These are phyloP conservation scores for Barnettozyma vustinii DNA, from an alignment of 805 yeast species.

Conservation along the genomic window DNA sequence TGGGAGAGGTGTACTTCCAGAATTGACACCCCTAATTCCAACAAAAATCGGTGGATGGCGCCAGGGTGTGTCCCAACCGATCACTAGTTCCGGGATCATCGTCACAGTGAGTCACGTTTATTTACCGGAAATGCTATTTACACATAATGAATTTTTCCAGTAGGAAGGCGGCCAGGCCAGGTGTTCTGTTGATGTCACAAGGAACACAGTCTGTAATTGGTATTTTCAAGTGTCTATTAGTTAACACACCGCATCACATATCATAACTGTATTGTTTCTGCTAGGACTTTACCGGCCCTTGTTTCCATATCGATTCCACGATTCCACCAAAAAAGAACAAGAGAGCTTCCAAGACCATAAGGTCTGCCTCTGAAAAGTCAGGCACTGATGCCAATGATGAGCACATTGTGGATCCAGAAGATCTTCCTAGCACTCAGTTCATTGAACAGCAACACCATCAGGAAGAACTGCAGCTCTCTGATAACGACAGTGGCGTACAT, in stretches of 20 bases:
- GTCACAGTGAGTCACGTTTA: too few species aligned
- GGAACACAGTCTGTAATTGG: background rate
- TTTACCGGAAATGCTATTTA: background rate
- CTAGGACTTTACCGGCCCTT: background rate
- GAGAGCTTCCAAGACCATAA: slow-evolving; percentile 18
- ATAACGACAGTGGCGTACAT: slow-evolving; percentile 3
- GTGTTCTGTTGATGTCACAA: background rate
- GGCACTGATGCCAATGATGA: slow-evolving; percentile 1
- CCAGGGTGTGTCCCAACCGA: background rate
- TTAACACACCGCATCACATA: background rate
- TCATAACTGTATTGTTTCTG: too few species aligned
- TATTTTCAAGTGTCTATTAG: background rate
- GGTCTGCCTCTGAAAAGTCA: slow-evolving; percentile 9
- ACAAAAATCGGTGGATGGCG: background rate
- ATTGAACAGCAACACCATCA: background rate
- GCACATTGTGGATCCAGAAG: slow-evolving; percentile 4
- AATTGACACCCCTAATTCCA: background rate
- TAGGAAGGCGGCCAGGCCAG: background rate
- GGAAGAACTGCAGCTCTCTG: background rate
- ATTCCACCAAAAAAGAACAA: slow-evolving; percentile 16
- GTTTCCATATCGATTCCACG: background rate
- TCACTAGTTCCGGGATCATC: background rate
- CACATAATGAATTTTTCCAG: background rate
- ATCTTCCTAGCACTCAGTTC: background rate
- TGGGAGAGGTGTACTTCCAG: background rate